Conservation (phyloP, 306 rosid species). For the Fagus crenata region DNA sequence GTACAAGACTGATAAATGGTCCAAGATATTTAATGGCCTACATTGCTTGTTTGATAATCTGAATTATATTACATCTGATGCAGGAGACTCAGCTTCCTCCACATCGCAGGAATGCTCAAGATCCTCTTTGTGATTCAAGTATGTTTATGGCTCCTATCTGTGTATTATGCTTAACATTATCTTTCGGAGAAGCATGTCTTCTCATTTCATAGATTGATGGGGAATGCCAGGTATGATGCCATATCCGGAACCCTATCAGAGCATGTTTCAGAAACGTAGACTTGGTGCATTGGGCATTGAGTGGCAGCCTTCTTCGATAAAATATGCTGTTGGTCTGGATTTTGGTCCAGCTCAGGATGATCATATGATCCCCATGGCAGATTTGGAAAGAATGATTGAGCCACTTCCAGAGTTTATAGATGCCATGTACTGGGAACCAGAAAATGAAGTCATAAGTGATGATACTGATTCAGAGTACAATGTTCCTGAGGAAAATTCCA, state of each 20-base stretch:
- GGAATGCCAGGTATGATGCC: conserved; percentile 72
- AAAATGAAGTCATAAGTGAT: conserved; percentile 63
- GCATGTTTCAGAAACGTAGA: conserved; percentile 72
- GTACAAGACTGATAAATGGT: neutral
- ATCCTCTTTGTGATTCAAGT: conserved; percentile 89
- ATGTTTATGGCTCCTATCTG: conserved; percentile 36
- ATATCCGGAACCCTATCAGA: conserved; percentile 89
- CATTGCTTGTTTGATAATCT: conserved; percentile 6
- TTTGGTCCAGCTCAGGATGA: conserved; percentile 56
- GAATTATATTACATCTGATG: conserved; percentile 26
- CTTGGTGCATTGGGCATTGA: conserved; percentile 86
- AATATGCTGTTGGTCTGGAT: conserved; percentile 63
- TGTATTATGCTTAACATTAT: conserved; percentile 17
- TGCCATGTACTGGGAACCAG: conserved; percentile 82
- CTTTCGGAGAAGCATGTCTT: conserved; percentile 17
- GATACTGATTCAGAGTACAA: conserved; percentile 83
- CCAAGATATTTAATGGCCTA: neutral
- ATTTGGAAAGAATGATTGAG: conserved; percentile 75
- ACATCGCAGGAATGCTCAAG: conserved; percentile 70
- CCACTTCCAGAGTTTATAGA: conserved; percentile 75
- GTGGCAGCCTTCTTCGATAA: conserved; percentile 77
- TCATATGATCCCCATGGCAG: conserved; percentile 77
- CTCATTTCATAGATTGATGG: conserved; percentile 27
- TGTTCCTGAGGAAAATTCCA: conserved; percentile 62
- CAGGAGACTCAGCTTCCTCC: conserved; percentile 85